phyloP scores from a whole-genome alignment of 345 rosid species.

The Nephelium lappaceum region DNA sequence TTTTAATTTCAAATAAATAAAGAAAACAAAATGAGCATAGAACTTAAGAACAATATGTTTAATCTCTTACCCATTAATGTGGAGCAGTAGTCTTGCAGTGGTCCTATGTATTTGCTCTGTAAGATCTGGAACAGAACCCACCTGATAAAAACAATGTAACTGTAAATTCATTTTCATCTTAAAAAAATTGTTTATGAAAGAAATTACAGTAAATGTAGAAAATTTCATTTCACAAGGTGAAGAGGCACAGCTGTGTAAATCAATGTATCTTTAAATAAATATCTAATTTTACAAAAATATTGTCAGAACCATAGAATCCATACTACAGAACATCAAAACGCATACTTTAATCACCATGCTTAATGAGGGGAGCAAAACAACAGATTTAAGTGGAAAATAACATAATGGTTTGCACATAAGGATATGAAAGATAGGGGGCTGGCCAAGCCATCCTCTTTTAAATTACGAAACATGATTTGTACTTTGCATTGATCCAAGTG shows the following conservation, averaged over 20 bases:
- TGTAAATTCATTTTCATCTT: neutral
- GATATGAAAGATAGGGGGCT: neutral
- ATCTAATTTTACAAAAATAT: neutral
- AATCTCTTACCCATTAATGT: conserved; percentile 82
- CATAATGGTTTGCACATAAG: no score
- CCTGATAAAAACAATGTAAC: conserved; percentile 54
- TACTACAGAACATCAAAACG: neutral
- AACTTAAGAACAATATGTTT: neutral
- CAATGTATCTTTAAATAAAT: neutral
- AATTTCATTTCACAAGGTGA: conserved; percentile 4
- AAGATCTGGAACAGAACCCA: conserved; percentile 85
- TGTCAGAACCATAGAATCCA: neutral
- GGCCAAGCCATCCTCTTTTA: neutral
- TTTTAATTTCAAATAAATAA: neutral
- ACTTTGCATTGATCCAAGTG: neutral
- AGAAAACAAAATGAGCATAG: neutral
- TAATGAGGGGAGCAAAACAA: neutral
- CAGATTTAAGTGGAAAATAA: neutral
- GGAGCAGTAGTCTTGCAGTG: conserved; percentile 87
- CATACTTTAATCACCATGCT: neutral
- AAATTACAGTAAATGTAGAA: neutral
- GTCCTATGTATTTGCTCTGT: conserved; percentile 77
- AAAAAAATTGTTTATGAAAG: neutral
- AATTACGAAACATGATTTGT: neutral
- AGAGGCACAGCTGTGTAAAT: neutral